Evolutionary conservation across 2,329 filamentous ascomycete genomes (phyloP).

Genomic region (Penicillium thymicola): DNA sequence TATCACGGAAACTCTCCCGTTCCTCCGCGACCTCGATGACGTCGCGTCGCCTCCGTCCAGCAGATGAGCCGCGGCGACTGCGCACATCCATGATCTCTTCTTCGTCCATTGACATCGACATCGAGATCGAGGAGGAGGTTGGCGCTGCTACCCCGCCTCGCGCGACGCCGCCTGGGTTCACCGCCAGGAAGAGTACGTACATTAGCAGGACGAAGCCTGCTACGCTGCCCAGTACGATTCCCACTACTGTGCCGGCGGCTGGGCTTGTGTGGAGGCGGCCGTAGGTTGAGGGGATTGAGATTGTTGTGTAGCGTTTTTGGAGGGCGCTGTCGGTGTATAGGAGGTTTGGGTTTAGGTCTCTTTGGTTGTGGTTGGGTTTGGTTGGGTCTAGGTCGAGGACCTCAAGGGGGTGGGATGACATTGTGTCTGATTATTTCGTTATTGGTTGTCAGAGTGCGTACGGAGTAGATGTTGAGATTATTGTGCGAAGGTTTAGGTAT

Average conservation of each 20-base stretch:
- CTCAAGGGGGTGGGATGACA: background rate
- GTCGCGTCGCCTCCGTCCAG: conserved; percentile 17
- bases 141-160: conserved; percentile 17
- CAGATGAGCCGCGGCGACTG: conserved; percentile 17
- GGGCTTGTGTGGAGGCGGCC: conserved; percentile 52
- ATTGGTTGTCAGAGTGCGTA: background rate
- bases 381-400: background rate
- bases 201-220: conserved; percentile 54
- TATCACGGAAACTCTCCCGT: conserved; percentile 24
- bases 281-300: conserved; percentile 62
- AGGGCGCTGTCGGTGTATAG: conserved; percentile 8
- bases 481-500: background rate
- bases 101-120: conserved; percentile 21
- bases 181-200: conserved; percentile 51
- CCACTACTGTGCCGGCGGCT: conserved; percentile 55
- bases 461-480: background rate
- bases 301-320: conserved; percentile 29
- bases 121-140: conserved; percentile 8
- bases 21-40: conserved; percentile 35
- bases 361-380: background rate
- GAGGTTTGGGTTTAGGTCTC: conserved; percentile 5
- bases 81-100: conserved; percentile 28
- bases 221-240: conserved; percentile 52
- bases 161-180: conserved; percentile 44
- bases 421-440: background rate